phyloP scores from a whole-genome alignment of 345 rosid genomes.

The Linum trigynum region DNA sequence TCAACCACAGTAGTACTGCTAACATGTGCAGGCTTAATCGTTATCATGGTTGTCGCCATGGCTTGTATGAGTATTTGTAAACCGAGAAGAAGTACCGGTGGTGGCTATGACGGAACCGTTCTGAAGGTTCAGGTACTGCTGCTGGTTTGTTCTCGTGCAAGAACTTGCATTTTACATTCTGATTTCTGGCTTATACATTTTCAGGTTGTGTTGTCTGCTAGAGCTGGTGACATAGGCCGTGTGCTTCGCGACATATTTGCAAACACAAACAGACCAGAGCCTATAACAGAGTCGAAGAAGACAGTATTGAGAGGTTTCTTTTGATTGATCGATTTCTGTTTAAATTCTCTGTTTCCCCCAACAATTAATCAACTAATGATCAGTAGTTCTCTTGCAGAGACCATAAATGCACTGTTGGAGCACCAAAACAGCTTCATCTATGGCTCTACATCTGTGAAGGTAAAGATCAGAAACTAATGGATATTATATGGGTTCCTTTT shows the following conservation, averaged over 20 bases:
- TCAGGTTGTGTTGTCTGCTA: neutral
- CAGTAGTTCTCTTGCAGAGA: neutral
- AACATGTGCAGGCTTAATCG: neutral
- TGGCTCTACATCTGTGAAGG: neutral
- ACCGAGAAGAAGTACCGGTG: no score
- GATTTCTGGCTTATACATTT: no score
- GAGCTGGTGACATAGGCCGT: neutral
- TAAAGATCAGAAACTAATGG: neutral
- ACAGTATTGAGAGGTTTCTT: no score
- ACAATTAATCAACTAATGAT: no score
- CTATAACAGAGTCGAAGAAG: no score
- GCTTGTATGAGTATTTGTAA: neutral
- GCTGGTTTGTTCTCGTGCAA: neutral
- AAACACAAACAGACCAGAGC: no score
- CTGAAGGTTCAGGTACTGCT: neutral
- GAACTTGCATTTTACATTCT: neutral
- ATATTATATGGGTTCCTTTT: neutral
- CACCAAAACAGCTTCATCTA: neutral
- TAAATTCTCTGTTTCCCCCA: no score
- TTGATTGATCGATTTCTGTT: no score
- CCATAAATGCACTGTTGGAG: neutral
- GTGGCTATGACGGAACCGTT: neutral
- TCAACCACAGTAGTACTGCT: neutral
- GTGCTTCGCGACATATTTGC: neutral
- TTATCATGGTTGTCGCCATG: neutral